Evolutionary conservation across 345 rosid genomes (phyloP).

Genomic region (Arabidopsis arenosa): DNA sequence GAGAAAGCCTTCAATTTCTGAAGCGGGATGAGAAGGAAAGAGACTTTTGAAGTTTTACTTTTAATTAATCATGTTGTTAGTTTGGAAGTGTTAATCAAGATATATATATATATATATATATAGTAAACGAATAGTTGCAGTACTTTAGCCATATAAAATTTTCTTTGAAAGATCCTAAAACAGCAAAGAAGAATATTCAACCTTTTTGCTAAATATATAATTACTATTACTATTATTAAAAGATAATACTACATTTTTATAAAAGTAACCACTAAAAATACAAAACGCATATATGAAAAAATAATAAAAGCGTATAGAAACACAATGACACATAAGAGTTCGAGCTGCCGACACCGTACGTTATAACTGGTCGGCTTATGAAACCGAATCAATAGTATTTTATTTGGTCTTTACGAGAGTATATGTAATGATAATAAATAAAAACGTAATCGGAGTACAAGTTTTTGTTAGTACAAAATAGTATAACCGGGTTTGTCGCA

Average conservation of each 20-base stretch:
- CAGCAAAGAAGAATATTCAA: constrained; percentile 1
- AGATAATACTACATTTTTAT: background rate
- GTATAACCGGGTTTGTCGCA: constrained; percentile 15
- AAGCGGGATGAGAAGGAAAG: constrained; percentile 10
- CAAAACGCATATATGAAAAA: constrained; percentile 4
- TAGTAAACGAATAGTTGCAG: background rate
- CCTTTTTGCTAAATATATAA: background rate
- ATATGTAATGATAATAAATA: background rate
- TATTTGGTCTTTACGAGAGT: constrained; percentile 22
- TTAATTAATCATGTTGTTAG: background rate
- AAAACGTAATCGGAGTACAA: background rate
- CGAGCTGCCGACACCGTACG: constrained; percentile 45
- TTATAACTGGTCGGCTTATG: constrained; percentile 26
- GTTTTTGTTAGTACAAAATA: background rate
- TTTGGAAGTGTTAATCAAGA: constrained; percentile 25
- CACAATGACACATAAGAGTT: constrained; percentile 17
- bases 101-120: constrained; percentile 1
- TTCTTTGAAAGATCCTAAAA: background rate
- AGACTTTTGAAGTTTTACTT: constrained; percentile 12
- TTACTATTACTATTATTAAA: background rate
- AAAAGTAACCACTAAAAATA: background rate
- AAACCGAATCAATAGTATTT: constrained; percentile 14
- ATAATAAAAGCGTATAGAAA: background rate
- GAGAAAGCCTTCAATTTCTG: constrained; percentile 5
- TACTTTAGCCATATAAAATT: background rate